Conservation (phyloP, 768 basidiomycete genomes). For the Lyophyllum decastes region DNA sequence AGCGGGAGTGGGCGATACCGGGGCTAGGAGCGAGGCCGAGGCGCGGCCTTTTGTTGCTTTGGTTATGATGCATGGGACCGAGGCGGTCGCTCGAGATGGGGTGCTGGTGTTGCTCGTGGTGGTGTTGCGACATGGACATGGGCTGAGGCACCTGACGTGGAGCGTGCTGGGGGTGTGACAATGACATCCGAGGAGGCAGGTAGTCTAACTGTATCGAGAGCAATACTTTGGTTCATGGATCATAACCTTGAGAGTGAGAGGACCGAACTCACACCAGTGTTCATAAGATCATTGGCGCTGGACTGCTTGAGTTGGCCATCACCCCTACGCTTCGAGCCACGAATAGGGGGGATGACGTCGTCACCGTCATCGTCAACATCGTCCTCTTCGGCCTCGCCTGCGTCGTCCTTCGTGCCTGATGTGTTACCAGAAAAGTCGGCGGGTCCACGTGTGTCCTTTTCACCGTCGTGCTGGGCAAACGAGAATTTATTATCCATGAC, state of each 20-base stretch:
- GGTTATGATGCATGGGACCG: conserved; percentile 11
- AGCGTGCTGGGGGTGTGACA: conserved; percentile 12
- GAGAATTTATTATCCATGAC: conserved; percentile 5
- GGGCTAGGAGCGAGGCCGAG: conserved; percentile 7
- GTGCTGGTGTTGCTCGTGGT: conserved; percentile 20
- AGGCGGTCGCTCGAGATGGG: conserved; percentile 34
- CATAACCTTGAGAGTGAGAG: background rate
- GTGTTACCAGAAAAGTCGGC: conserved; percentile 44
- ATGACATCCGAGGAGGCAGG: conserved; percentile 15
- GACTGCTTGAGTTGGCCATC: conserved; percentile 35
- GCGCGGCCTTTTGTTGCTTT: conserved; percentile 23
- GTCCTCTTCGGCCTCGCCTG: conserved; percentile 43
- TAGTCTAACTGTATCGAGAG: conserved; percentile 24
- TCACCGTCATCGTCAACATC: conserved; percentile 32
- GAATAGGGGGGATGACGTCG: conserved; percentile 1
- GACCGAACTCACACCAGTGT: conserved; percentile 12
- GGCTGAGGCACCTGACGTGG: conserved; percentile 26
- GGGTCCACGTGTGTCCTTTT: conserved; percentile 48
- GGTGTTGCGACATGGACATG: conserved; percentile 20
- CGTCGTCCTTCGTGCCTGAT: conserved; percentile 30
- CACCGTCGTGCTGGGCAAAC: conserved; percentile 47
- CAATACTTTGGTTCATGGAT: background rate
- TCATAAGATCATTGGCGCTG: conserved; percentile 16
- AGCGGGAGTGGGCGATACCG: conserved; percentile 21
- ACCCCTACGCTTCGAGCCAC: conserved; percentile 29